A percentile compares a stretch with the other conserved stretches of the same genome.
Evolutionary conservation across 257 asterid genomes (phyloP).

Genomic region (Solanum dulcamara): DNA sequence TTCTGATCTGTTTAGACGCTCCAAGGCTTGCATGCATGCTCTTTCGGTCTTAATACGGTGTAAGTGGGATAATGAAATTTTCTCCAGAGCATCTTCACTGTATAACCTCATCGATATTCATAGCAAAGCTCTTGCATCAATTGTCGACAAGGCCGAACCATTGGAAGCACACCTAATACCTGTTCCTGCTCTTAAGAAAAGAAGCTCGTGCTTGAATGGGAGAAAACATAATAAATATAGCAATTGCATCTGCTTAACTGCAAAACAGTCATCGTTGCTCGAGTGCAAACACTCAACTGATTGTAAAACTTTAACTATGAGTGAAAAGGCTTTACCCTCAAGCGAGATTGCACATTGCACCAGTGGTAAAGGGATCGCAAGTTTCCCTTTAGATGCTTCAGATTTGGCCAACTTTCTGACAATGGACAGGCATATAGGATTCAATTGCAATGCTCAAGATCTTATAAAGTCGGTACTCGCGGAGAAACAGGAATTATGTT

Average conservation of each 20-base stretch:
- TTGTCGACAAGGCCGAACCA: constrained; percentile 90
- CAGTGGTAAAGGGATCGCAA: constrained; percentile 46
- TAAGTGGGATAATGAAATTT: constrained; percentile 87
- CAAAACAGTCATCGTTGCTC: constrained; percentile 36
- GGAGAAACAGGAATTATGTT: constrained; percentile 84
- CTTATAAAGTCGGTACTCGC: constrained; percentile 70
- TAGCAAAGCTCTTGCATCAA: constrained; percentile 86
- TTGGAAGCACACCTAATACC: constrained; percentile 76
- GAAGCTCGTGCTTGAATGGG: constrained; percentile 44
- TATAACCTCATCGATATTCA: constrained; percentile 87
- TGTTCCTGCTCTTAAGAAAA: constrained; percentile 37
- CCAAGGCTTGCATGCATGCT: constrained; percentile 97
- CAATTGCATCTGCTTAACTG: constrained; percentile 36
- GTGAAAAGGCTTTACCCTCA: constrained; percentile 24
- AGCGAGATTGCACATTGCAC: constrained; percentile 26
- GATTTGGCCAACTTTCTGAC: constrained; percentile 92
- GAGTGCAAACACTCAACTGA: constrained; percentile 28
- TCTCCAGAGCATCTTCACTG: constrained; percentile 83
- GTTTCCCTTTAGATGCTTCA: constrained; percentile 74
- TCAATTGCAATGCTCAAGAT: constrained; percentile 68
- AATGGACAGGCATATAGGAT: constrained; percentile 86
- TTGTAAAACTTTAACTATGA: constrained; percentile 23
- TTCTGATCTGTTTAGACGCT: constrained; percentile 81
- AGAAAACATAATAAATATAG: constrained; percentile 32
- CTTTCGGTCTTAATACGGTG: constrained; percentile 71